These are phyloP conservation scores for Pichia norvegensis DNA, from an alignment of 1,139 yeast species.

Conservation along the genomic window DNA sequence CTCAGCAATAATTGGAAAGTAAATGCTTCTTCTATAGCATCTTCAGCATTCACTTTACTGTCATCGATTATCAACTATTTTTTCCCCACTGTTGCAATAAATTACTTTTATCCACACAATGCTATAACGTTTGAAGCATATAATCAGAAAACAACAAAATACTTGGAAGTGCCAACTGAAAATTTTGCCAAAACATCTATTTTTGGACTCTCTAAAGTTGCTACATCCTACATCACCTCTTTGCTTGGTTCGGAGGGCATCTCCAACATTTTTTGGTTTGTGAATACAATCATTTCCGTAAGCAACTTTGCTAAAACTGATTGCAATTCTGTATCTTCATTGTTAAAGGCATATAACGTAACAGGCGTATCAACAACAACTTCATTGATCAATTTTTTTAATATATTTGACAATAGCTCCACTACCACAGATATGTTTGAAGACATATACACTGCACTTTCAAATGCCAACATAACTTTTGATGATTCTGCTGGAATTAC, in stretches of 20 bases:
- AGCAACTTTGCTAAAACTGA: conserved; percentile 14
- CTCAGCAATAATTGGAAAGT: conserved; percentile 17
- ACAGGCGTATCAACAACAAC: conserved; percentile 13
- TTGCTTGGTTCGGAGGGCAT: conserved; percentile 15
- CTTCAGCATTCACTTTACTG: conserved; percentile 12
- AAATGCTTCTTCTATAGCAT: conserved; percentile 14
- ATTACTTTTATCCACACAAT: conserved; percentile 2
- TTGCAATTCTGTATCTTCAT: conserved; percentile 14
- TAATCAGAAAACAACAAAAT: conserved; percentile 1
- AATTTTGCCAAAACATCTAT: background rate
- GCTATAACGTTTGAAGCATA: background rate
- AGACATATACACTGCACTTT: conserved; percentile 1
- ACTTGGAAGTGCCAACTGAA: background rate
- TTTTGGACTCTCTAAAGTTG: background rate
- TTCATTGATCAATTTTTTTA: conserved; percentile 12
- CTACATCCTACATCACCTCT: conserved; percentile 10
- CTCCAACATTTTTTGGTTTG: conserved; percentile 16
- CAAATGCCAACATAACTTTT: background rate
- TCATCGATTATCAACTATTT: conserved; percentile 14
- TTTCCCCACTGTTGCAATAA: conserved; percentile 6
- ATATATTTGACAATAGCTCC: conserved; percentile 5
- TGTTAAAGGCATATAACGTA: conserved; percentile 17
- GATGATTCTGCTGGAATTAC: background rate
- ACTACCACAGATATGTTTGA: background rate
- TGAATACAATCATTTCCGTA: conserved; percentile 13